A percentile compares a stretch with the other conserved stretches of the same genome.
phyloP scores from a whole-genome alignment of 2,329 filamentous ascomycete species.

The Sarocladium brachiariae region DNA sequence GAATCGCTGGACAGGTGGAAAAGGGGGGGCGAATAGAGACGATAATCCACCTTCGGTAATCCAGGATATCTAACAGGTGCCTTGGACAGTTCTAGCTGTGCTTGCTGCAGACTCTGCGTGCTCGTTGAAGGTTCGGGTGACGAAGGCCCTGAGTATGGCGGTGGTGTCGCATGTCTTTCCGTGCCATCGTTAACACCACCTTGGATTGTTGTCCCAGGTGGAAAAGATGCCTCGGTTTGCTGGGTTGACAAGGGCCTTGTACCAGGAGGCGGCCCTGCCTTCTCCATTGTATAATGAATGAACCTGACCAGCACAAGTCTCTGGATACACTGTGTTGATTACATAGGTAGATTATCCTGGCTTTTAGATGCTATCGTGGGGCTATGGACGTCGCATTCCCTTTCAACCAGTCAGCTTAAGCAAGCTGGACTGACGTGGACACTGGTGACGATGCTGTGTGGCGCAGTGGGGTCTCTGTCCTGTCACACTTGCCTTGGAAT shows the following conservation, averaged over 20 bases:
- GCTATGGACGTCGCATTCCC: background rate
- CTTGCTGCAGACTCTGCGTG: background rate
- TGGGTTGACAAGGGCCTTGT: background rate
- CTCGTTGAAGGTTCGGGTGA: background rate
- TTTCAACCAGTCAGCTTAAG: too few species aligned
- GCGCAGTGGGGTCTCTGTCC: background rate
- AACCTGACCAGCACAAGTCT: background rate
- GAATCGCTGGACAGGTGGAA: slow-evolving; percentile 44
- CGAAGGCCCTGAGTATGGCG: slow-evolving; percentile 4
- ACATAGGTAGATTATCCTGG: background rate
- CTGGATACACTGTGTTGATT: background rate
- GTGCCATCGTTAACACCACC: background rate
- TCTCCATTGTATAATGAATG: background rate
- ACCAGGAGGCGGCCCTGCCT: background rate
- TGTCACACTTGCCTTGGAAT: background rate
- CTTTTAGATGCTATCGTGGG: background rate
- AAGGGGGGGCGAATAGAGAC: slow-evolving; percentile 43
- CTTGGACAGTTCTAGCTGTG: background rate
- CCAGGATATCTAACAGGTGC: slow-evolving; percentile 31
- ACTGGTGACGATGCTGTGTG: slow-evolving; percentile 1
- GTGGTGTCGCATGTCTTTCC: slow-evolving; percentile 3
- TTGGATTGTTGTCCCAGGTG: background rate
- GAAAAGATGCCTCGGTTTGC: background rate
- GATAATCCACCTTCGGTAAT: slow-evolving; percentile 42
- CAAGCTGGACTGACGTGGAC: slow-evolving; percentile 8